These are phyloP conservation scores for Ophiostoma sp. DNA, from an alignment of 2,329 filamentous ascomycete genomes.

Conservation along the genomic window DNA sequence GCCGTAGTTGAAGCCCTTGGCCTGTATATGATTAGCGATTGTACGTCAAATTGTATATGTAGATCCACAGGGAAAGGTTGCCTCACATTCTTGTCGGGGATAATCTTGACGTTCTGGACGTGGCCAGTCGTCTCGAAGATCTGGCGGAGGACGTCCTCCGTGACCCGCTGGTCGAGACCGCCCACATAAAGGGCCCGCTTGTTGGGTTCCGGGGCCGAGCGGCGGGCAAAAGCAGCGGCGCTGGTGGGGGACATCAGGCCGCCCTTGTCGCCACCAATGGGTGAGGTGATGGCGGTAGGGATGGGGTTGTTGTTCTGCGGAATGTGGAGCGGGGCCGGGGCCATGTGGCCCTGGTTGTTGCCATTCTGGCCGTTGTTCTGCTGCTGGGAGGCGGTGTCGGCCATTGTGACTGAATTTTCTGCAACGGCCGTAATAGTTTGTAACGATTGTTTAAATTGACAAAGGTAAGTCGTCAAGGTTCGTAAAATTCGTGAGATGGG, in stretches of 20 bases:
- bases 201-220: constrained; percentile 95
- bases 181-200: constrained; percentile 97
- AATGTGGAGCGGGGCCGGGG: constrained; percentile 87
- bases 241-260: constrained; percentile 83
- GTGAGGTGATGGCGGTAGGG: constrained; percentile 87
- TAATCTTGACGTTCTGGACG: constrained; percentile 98
- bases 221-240: constrained; percentile 77
- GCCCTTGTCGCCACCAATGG: constrained; percentile 67
- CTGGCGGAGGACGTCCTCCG: constrained; percentile 92
- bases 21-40: constrained; percentile 47
- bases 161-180: constrained; percentile 90
- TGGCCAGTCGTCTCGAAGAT: constrained; percentile 99
- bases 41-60: not conserved
- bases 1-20: constrained; percentile 97
- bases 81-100: constrained; percentile 97
- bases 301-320: constrained; percentile 96
- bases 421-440: not conserved
- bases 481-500: constrained; percentile 29
- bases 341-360: constrained; percentile 73
- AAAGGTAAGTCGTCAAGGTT: constrained; percentile 8
- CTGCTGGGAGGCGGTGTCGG: constrained; percentile 72
- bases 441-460: no score
- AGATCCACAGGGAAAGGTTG: not conserved
- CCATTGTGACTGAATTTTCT: constrained; percentile 58
- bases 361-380: constrained; percentile 67